Percentiles rank a stretch among this genome's conserved stretches.
phyloP scores from a whole-genome alignment of 352 stramenopile genomes.

The Phytophthora aleatoria region DNA sequence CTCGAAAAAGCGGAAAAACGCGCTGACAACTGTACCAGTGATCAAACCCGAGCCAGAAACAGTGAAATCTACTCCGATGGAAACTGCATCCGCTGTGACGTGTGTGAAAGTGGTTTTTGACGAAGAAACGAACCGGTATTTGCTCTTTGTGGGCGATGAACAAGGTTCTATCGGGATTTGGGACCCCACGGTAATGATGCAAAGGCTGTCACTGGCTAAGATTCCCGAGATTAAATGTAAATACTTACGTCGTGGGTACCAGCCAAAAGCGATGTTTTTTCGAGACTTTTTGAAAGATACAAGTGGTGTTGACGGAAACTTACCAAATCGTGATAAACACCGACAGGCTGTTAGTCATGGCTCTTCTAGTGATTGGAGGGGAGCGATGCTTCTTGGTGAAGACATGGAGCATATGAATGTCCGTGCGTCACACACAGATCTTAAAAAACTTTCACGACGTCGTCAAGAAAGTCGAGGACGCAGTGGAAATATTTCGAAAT shows the following conservation, averaged over 20 bases:
- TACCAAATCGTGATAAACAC: slow-evolving; percentile 26
- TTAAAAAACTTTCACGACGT: slow-evolving; percentile 44
- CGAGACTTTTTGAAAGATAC: slow-evolving; percentile 59
- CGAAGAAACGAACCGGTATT: slow-evolving; percentile 41
- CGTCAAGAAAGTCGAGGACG: slow-evolving; percentile 29
- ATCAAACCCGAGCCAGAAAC: slow-evolving; percentile 11
- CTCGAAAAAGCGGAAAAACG: slow-evolving; percentile 31
- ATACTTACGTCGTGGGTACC: slow-evolving; percentile 61
- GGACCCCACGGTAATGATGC: slow-evolving; percentile 56
- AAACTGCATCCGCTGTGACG: slow-evolving; percentile 39
- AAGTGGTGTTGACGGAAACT: slow-evolving; percentile 5
- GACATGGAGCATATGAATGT: slow-evolving; percentile 42
- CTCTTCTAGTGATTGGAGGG: slow-evolving; percentile 30
- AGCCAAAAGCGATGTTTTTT: slow-evolving; percentile 63
- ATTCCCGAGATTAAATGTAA: slow-evolving; percentile 72
- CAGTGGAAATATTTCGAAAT: slow-evolving; percentile 4
- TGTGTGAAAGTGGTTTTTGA: slow-evolving; percentile 65
- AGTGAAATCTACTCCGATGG: neutral
- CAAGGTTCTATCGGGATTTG: slow-evolving; percentile 51
- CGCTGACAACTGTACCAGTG: slow-evolving; percentile 11
- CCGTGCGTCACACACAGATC: slow-evolving; percentile 43
- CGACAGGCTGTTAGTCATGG: slow-evolving; percentile 26
- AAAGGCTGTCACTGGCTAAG: slow-evolving; percentile 51
- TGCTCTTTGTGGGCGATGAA: slow-evolving; percentile 71
- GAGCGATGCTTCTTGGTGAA: slow-evolving; percentile 39